These are phyloP conservation scores for Boehmeria nivea DNA, from an alignment of 306 rosid genomes.

Conservation along the genomic window DNA sequence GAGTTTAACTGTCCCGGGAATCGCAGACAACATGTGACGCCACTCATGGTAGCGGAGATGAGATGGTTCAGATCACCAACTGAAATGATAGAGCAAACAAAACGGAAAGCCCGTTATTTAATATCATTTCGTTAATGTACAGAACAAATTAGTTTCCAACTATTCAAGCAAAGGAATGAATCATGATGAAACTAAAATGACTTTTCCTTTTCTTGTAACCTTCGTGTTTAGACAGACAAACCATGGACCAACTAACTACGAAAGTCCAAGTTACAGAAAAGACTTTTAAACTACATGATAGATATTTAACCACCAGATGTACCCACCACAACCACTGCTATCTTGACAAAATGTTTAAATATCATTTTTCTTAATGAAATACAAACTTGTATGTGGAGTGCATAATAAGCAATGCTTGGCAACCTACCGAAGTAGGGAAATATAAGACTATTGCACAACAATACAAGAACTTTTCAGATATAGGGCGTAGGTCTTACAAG, in stretches of 20 bases:
- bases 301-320: no score
- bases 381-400: not conserved
- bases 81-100: constrained; percentile 4
- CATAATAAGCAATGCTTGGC: not conserved
- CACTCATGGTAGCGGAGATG: no score
- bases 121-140: not conserved
- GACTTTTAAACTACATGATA: no score
- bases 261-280: no score
- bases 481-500: constrained; percentile 43
- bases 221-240: no score
- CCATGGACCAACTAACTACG: no score
- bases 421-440: not conserved
- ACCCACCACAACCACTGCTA: no score
- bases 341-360: not conserved
- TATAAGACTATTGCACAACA: not conserved
- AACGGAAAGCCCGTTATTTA: not conserved
- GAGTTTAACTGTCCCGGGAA: no score
- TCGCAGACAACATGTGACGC: no score
- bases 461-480: not conserved
- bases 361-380: not conserved
- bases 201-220: no score
- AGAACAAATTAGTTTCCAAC: not conserved
- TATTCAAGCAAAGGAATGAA: constrained; percentile 1
- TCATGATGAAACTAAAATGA: no score
- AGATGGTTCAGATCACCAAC: no score